A percentile compares a stretch with the other conserved stretches of the same genome.
phyloP scores from a whole-genome alignment of 352 stramenopile genomes.

The Phytophthora hibernalis region DNA sequence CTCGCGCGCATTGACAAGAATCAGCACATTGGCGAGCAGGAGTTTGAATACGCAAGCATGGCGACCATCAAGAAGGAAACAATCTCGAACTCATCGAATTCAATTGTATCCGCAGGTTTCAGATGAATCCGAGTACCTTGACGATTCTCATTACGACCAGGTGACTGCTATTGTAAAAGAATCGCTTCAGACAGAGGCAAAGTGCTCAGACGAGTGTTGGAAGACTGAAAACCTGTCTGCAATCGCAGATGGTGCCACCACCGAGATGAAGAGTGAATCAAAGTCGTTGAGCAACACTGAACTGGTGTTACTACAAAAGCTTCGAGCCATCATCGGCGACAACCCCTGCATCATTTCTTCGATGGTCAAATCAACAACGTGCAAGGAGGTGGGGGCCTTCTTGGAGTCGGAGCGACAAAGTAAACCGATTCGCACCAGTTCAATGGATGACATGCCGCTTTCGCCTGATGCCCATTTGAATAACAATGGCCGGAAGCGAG shows the following conservation, averaged over 20 bases:
- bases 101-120: conserved; percentile 36
- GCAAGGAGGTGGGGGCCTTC: conserved; percentile 60
- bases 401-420: conserved; percentile 53
- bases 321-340: conserved; percentile 60
- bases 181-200: conserved; percentile 37
- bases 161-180: conserved; percentile 54
- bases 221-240: conserved; percentile 23
- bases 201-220: conserved; percentile 56
- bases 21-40: conserved; percentile 59
- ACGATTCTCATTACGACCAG: conserved; percentile 59
- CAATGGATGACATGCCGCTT: conserved; percentile 42
- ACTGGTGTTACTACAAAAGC: conserved; percentile 63
- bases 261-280: conserved; percentile 10
- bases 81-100: conserved; percentile 30
- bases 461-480: conserved; percentile 48
- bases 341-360: conserved; percentile 74
- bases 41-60: conserved; percentile 53
- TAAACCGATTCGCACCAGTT: conserved; percentile 26
- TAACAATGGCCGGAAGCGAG: conserved; percentile 55
- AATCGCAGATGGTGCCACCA: background rate
- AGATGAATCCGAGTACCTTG: conserved; percentile 73
- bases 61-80: conserved; percentile 27
- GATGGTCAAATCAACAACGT: conserved; percentile 64
- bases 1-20: conserved; percentile 58
- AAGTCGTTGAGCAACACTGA: conserved; percentile 40